Conservation (phyloP, 176 grass and related monocot genomes). For the Dendrocalamus sinicus region DNA sequence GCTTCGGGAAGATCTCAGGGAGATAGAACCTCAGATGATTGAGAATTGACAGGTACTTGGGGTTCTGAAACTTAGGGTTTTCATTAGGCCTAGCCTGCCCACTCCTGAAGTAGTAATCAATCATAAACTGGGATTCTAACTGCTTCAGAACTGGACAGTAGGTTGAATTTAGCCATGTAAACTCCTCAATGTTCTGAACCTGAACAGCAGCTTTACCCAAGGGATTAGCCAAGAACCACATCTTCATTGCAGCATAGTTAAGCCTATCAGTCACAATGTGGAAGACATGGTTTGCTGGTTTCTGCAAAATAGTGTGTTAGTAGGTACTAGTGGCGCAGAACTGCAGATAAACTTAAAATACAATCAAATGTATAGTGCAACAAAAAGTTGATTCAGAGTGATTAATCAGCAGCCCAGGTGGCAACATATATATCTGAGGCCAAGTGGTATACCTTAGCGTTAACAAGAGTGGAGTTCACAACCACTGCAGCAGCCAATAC, state of each 20-base stretch:
- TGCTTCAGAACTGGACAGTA: slow-evolving; percentile 97
- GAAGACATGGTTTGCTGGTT: slow-evolving; percentile 81
- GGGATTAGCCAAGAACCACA: slow-evolving; percentile 94
- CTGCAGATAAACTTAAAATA: slow-evolving; percentile 1
- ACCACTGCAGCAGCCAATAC: slow-evolving; percentile 84
- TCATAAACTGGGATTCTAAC: slow-evolving; percentile 71
- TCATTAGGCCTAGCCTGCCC: slow-evolving; percentile 55
- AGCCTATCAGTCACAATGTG: slow-evolving; percentile 90
- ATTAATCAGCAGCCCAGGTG: not conserved
- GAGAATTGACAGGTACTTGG: slow-evolving; percentile 92
- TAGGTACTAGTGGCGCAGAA: slow-evolving; percentile 12
- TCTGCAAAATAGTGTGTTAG: slow-evolving; percentile 48
- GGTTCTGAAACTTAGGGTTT: slow-evolving; percentile 86
- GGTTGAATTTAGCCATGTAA: slow-evolving; percentile 87
- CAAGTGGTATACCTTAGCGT: slow-evolving; percentile 72
- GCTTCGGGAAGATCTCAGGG: slow-evolving; percentile 87
- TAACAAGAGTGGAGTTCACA: slow-evolving; percentile 81
- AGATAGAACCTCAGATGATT: slow-evolving; percentile 98
- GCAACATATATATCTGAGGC: not conserved
- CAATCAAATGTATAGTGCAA: not conserved
- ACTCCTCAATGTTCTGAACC: slow-evolving; percentile 86
- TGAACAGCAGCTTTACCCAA: slow-evolving; percentile 70
- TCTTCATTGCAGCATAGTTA: slow-evolving; percentile 93
- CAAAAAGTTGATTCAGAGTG: not conserved
- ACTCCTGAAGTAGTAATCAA: slow-evolving; percentile 84